phyloP scores from a whole-genome alignment of 192 early-diverging fungal species.

The Dissophora ornata region DNA sequence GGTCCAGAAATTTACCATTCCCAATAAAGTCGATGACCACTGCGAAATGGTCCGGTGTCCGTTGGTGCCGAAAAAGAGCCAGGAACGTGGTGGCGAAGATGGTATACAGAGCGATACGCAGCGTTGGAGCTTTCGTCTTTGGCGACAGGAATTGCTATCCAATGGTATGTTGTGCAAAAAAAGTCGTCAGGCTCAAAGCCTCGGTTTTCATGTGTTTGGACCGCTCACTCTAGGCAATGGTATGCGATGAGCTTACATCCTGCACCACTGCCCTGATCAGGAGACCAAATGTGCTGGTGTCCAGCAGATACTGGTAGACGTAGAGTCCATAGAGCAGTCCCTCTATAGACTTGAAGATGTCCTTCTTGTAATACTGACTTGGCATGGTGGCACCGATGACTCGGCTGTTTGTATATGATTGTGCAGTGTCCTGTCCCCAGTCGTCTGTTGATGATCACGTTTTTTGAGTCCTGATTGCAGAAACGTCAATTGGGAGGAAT shows the following conservation, averaged over 20 bases:
- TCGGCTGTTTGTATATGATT: no score
- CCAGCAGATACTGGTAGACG: slow-evolving; percentile 45
- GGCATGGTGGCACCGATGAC: slow-evolving; percentile 18
- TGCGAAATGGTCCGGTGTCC: slow-evolving; percentile 24
- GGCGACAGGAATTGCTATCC: slow-evolving; percentile 38
- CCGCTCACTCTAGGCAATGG: background rate
- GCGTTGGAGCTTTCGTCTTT: slow-evolving; percentile 38
- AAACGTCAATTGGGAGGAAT: no score
- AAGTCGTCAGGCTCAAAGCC: no score
- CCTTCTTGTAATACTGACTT: slow-evolving; percentile 32
- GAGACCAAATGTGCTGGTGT: slow-evolving; percentile 44
- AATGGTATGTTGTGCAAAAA: no score
- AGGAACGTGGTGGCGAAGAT: slow-evolving; percentile 15
- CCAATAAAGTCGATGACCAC: slow-evolving; percentile 51
- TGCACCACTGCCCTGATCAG: slow-evolving; percentile 26
- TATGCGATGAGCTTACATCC: slow-evolving; percentile 24
- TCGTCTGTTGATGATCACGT: no score
- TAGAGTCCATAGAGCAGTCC: slow-evolving; percentile 34
- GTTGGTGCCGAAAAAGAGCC: slow-evolving; percentile 24
- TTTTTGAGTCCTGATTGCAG: no score
- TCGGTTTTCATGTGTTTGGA: no score
- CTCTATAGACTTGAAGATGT: slow-evolving; percentile 47
- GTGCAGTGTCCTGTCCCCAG: no score
- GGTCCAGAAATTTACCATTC: no score
- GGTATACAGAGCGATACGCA: slow-evolving; percentile 30